Evolutionary conservation across 2,329 filamentous ascomycete species (phyloP).

Genomic region (Chlorencoelia australis): DNA sequence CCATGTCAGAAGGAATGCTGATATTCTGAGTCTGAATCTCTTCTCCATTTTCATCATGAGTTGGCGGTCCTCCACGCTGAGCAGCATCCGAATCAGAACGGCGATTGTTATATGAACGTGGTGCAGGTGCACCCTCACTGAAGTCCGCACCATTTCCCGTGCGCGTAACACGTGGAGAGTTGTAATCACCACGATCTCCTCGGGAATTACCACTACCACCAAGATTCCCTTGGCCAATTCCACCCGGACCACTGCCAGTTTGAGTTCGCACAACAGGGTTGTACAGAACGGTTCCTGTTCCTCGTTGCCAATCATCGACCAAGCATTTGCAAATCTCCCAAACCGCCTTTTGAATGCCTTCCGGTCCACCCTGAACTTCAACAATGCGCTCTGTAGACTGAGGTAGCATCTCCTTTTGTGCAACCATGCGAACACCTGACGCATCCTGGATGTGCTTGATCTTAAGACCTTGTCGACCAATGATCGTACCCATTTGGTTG

Average conservation of each 20-base stretch:
- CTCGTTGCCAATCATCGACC: constrained; percentile 94
- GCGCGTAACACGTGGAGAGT: constrained; percentile 68
- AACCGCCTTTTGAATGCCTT: constrained; percentile 88
- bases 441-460: constrained; percentile 99
- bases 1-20: constrained; percentile 98
- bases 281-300: constrained; percentile 93
- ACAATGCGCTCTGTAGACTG: constrained; percentile 98
- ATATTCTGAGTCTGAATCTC: constrained; percentile 99
- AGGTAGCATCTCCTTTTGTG: constrained; percentile 98
- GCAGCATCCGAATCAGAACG: constrained; percentile 77
- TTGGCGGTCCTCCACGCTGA: constrained; percentile 71
- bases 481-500: constrained; percentile 99
- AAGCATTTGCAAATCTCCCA: constrained; percentile 99
- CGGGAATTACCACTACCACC: constrained; percentile 34
- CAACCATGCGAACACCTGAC: constrained; percentile 96
- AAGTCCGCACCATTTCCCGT: constrained; percentile 98
- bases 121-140: constrained; percentile 65
- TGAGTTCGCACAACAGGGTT: constrained; percentile 90
- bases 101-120: constrained; percentile 60
- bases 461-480: constrained; percentile 90
- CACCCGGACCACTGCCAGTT: constrained; percentile 38
- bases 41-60: constrained; percentile 91
- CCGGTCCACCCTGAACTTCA: constrained; percentile 88
- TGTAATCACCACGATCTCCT: no score
- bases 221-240: constrained; percentile 37